Evolutionary conservation across 208 protist species (phyloP).

Genomic region (Leishmania braziliensis): DNA sequence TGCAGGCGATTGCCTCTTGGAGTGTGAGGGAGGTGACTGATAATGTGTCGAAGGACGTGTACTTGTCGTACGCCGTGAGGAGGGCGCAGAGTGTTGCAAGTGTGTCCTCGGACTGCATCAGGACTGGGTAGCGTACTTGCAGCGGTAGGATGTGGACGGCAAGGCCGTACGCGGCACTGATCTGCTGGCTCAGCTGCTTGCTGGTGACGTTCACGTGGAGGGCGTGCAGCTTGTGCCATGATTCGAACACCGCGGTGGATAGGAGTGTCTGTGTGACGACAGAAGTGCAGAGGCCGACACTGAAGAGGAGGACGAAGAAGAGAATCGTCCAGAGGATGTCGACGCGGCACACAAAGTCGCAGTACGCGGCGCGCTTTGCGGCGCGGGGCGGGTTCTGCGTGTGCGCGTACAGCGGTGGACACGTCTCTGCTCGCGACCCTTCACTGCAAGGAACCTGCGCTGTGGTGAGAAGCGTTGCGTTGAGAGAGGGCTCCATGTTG

Average conservation of each 20-base stretch:
- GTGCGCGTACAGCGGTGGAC: neutral
- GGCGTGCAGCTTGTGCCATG: neutral
- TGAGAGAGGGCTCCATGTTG: neutral
- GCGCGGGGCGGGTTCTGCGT: neutral
- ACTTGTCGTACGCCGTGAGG: conserved; percentile 2
- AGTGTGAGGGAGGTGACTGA: neutral
- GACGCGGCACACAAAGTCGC: conserved; percentile 10
- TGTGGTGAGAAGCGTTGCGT: neutral
- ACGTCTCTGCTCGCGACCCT: neutral
- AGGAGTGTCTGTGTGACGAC: conserved; percentile 7
- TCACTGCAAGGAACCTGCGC: neutral
- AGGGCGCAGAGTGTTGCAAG: conserved; percentile 6
- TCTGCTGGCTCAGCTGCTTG: neutral
- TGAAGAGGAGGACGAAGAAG: conserved; percentile 9
- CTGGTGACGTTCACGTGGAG: neutral
- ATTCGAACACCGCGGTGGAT: neutral
- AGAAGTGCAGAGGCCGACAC: neutral
- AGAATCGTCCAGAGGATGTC: conserved; percentile 15
- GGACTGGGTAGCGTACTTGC: neutral
- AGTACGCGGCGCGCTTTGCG: neutral
- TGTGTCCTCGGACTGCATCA: neutral
- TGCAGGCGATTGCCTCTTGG: conserved; percentile 3
- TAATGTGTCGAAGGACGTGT: neutral
- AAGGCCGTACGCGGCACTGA: neutral
- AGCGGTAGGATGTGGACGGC: conserved; percentile 1